Conservation (phyloP, 148 eudicot species). For the Bassia scoparia region DNA sequence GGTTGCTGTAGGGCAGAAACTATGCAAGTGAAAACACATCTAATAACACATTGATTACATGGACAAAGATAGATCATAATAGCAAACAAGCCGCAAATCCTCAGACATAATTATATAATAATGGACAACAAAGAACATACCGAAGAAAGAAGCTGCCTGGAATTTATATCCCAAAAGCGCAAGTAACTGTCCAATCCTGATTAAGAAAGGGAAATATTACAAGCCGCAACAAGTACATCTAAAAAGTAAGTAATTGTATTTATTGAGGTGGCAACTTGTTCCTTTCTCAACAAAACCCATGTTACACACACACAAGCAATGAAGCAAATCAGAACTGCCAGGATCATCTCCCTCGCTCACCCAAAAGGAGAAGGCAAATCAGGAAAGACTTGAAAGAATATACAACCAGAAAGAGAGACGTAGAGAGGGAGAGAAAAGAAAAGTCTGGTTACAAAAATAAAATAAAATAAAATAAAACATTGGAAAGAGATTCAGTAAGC, state of each 20-base stretch:
- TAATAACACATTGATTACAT: too few species aligned
- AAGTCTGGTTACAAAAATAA: not conserved
- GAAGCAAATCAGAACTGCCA: not conserved
- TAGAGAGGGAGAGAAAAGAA: not conserved
- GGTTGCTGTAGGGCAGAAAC: not conserved
- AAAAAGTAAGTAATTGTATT: not conserved
- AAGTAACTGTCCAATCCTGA: slow-evolving; percentile 86
- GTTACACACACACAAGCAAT: not conserved
- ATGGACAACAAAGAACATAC: slow-evolving; percentile 41
- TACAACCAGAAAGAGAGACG: not conserved
- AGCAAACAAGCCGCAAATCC: too few species aligned
- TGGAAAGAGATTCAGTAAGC: not conserved
- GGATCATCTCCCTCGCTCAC: not conserved
- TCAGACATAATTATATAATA: not conserved
- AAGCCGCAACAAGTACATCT: slow-evolving; percentile 2
- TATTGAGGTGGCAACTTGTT: not conserved
- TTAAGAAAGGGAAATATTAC: not conserved
- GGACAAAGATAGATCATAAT: too few species aligned
- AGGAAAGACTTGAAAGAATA: not conserved
- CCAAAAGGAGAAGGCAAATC: not conserved
- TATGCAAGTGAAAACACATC: not conserved
- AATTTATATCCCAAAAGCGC: slow-evolving; percentile 85
- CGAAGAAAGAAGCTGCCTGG: slow-evolving; percentile 88
- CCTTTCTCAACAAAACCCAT: not conserved
- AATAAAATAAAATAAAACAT: not conserved